Base-by-base conservation (phyloP, 257 asterid species). In the Coffea eugenioides region DNA sequence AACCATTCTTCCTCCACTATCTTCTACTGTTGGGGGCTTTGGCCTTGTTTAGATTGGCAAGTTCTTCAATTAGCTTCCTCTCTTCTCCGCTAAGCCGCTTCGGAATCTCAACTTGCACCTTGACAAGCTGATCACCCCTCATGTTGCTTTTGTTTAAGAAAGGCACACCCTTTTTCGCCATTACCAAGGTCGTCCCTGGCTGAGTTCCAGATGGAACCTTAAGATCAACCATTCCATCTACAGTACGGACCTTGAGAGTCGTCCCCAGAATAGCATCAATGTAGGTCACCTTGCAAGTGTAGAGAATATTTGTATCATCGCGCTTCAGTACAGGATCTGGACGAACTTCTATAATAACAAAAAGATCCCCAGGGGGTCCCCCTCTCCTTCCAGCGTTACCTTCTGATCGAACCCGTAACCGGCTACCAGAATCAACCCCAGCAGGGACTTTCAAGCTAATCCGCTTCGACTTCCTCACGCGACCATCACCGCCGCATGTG, bases 81-180 rank as follows among this genome's bases (percentile, higher is more conserved):
- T 96, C 99, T 78, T 96, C 98, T n/a, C 92, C 83, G 13, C 95
- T 92, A 16, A 94, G 77, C 59, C 98, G 90, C 74, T 96, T 94
- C 4, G 99, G 99, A 73, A 96, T 96, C 97, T 96, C 99, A 9
- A 96, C 98, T 77, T 94, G 98, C 77, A 94, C 98, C 79, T 81
- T 91, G 49, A 96, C 99, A 90, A 96, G 80, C 93, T 94, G 99
- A 82, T 96, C 99, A 6, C 99, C 99, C 83, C 99, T 90, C 97
- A 82, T 90, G 82, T 84, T 94, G 79, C 85, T 90, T 79, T 89
- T 92, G 77, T 92, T 94, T 66, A 96, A 67, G 81, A 69, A 79
- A 0, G 99, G 99, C 10, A 96, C 98, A 0, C 99, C 99, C 46
- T 89, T 96, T 62, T 94, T 92, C 2, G 97, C 97, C 97, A 96